phyloP scores from a whole-genome alignment of 306 rosid genomes.

The Cicer cuneatum region DNA sequence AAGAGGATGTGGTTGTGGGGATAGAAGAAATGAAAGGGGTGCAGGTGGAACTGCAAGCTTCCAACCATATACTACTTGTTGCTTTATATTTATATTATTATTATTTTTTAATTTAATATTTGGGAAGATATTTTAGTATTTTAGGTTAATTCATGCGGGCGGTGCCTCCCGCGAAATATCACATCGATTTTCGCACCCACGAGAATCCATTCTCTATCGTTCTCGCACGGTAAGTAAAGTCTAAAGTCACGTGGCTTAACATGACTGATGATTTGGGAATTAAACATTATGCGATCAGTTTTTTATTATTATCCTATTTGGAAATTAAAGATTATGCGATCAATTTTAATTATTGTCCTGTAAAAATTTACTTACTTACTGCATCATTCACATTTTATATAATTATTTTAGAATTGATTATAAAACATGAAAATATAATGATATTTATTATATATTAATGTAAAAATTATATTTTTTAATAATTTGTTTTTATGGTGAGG shows the following conservation, averaged over 20 bases:
- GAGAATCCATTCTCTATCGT: neutral
- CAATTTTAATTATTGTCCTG: too few relatives aligned
- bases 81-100: constrained; percentile 38
- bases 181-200: constrained; percentile 58
- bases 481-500: too few relatives aligned
- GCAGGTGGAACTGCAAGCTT: constrained; percentile 24
- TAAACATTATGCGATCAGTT: too few relatives aligned
- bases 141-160: constrained; percentile 60
- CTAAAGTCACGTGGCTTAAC: neutral
- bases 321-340: too few relatives aligned
- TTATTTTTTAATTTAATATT: neutral
- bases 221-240: constrained; percentile 13
- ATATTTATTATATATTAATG: too few relatives aligned
- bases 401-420: too few relatives aligned
- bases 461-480: too few relatives aligned
- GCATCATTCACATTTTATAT: too few relatives aligned
- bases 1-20: neutral
- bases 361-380: too few relatives aligned
- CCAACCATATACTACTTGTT: constrained; percentile 32
- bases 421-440: too few relatives aligned
- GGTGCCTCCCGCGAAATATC: constrained; percentile 67
- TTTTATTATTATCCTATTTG: too few relatives aligned
- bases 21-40: neutral
- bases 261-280: neutral
- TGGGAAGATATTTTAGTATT: constrained; percentile 5